Evolutionary conservation across 345 rosid species (phyloP).

Genomic region (Linum usitatissimum): DNA sequence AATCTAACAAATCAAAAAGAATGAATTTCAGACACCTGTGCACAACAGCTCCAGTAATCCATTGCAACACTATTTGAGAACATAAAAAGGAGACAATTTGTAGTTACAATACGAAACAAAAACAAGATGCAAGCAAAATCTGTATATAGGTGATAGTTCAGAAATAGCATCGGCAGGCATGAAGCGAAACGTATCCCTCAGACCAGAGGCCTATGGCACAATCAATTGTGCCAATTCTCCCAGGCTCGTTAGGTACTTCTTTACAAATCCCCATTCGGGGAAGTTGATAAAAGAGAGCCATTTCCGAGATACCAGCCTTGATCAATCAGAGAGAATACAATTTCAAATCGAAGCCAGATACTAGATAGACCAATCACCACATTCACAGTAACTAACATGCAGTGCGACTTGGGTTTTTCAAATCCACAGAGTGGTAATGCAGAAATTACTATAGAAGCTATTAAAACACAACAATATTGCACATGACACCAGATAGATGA

Average conservation of each 20-base stretch:
- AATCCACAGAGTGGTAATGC: not conserved
- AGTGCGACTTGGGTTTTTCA: not conserved
- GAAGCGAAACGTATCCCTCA: conserved; percentile 20
- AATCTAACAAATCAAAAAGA: no score
- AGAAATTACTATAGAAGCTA: no score
- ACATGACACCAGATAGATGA: not conserved
- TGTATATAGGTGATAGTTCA: conserved; percentile 3
- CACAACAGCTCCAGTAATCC: no score
- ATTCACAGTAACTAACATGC: not conserved
- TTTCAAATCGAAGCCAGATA: conserved; percentile 11
- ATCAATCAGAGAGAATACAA: conserved; percentile 18
- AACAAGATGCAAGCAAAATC: not conserved
- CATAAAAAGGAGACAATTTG: not conserved
- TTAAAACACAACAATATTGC: not conserved
- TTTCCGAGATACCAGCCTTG: conserved; percentile 58
- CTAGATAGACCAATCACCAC: conserved; percentile 9
- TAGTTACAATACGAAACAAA: no score
- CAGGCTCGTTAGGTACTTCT: conserved; percentile 38
- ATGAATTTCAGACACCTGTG: no score
- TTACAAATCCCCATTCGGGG: conserved; percentile 23
- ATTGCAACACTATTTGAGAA: no score
- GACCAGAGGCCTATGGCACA: conserved; percentile 62
- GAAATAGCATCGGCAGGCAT: conserved; percentile 7
- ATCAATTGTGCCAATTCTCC: conserved; percentile 38
- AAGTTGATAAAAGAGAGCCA: conserved; percentile 24